Evolutionary conservation across 441 rosid species (phyloP), one percentile per base, ranked within the genome.

Genomic region (Populus hybrid): DNA sequence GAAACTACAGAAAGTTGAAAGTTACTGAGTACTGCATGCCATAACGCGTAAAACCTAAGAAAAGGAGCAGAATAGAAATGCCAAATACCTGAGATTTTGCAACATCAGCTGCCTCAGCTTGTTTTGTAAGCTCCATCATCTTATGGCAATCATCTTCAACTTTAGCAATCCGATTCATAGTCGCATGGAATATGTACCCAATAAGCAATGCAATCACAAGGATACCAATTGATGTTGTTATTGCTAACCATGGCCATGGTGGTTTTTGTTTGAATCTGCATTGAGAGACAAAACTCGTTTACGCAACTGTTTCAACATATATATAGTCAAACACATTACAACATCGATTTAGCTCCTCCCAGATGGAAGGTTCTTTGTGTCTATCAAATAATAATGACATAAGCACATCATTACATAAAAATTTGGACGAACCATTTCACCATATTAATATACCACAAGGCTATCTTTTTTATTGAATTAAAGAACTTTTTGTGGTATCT

Each of bases 71-170:
- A 70, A 9, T 19, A 35, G 18, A 80, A 80, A 72, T 72, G 26
- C 75, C 24, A 80, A 75, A 53, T 85, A 92, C 98, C 94, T 93
- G 95, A 74, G 98, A 94, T 86, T 94, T 93, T 75, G 98, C 98
- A 82, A 88, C 85, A 89, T 91, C 98, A 64, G 98, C 98, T 38
- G 90, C 97, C 88, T 89, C 98, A 3, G 98, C 98, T 77, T 82
- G 89, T 83, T 84, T 81, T 82, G 87, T 93, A 74, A 94, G 95
- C 83, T 82, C 88, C 90, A 76, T 83, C 98, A 94, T 93, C 84
- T 84, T 71, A 23, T 80, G 84, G 82, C 76, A 91, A 84, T 94
- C 98, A 78, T 94, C 97, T 83, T 94, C 93, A 67, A 93, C 98
- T 88, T 88, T 93, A 36, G 88, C 85, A 76, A 94, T 91, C 70